Evolutionary conservation across 1,284 basidiomycete genomes (phyloP).

Genomic region (Pseudozyma thailandica): DNA sequence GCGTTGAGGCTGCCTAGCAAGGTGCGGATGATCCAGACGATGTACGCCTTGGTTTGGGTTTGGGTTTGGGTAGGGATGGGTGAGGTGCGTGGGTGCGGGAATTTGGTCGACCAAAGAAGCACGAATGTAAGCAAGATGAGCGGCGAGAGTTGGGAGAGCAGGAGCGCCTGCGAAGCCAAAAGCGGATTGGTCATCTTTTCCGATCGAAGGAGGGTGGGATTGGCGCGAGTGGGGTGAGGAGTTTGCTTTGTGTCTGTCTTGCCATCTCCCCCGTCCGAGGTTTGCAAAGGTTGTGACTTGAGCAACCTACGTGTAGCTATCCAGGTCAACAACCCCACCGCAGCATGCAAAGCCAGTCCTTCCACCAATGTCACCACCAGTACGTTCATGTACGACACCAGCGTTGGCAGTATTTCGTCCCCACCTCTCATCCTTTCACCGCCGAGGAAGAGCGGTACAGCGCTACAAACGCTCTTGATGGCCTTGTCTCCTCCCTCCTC

Average conservation of each 20-base stretch:
- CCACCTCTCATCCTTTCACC: not conserved
- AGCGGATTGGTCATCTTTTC: conserved; percentile 5
- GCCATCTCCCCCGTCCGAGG: too few species aligned
- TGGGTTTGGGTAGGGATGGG: not conserved
- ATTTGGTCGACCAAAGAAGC: conserved; percentile 78
- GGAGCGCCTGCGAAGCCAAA: conserved; percentile 80
- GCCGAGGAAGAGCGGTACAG: not conserved
- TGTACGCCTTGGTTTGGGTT: not conserved
- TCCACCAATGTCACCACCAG: conserved; percentile 28
- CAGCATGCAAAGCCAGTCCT: conserved; percentile 12
- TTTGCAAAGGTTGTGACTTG: not conserved
- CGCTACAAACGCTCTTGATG: conserved; percentile 11
- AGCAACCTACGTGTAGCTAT: not conserved
- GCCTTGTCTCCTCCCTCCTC: not conserved
- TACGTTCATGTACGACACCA: conserved; percentile 30
- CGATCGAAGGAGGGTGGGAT: not conserved
- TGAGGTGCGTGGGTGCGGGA: conserved; percentile 21
- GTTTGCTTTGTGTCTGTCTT: not conserved
- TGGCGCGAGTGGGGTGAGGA: too few species aligned
- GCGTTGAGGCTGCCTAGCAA: conserved; percentile 62
- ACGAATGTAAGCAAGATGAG: conserved; percentile 83
- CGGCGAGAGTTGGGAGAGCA: conserved; percentile 88
- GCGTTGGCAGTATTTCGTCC: conserved; percentile 15
- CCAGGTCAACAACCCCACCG: conserved; percentile 3
- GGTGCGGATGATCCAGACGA: conserved; percentile 68